Evolutionary conservation across 208 protist genomes (phyloP).

Genomic region (Acanthamoeba triangularis): DNA sequence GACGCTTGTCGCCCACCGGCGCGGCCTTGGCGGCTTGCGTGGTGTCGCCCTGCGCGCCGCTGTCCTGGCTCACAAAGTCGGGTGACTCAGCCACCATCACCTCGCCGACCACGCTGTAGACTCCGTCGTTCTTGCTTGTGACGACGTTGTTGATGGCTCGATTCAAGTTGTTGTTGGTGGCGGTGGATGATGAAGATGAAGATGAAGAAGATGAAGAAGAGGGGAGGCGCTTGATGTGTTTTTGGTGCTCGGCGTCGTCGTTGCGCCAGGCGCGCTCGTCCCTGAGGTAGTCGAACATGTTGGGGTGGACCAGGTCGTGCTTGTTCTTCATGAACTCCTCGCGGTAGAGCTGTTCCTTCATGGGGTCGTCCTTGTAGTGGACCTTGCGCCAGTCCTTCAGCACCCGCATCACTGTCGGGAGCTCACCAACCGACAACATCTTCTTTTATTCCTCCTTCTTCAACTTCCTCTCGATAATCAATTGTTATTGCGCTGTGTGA

Average conservation of each 20-base stretch:
- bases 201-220: neutral
- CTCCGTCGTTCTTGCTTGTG: neutral
- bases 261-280: conserved; percentile 16
- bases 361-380: conserved; percentile 52
- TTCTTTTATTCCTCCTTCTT: neutral
- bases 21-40: too few species aligned
- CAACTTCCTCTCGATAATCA: neutral
- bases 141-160: neutral
- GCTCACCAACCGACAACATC: conserved; percentile 16
- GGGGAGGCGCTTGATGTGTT: neutral
- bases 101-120: neutral
- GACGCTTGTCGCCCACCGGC: neutral
- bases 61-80: neutral
- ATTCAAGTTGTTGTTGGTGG: neutral
- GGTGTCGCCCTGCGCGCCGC: neutral
- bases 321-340: conserved; percentile 46
- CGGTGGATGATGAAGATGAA: neutral
- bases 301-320: conserved; percentile 1
- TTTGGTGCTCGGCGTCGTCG: conserved; percentile 9
- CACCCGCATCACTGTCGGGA: neutral
- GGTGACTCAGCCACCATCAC: neutral
- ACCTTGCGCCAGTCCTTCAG: conserved; percentile 32
- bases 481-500: too few species aligned
- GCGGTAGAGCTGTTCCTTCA: conserved; percentile 34
- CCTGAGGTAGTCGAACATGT: conserved; percentile 22